Evolutionary conservation across 163 green algal genomes (phyloP), one percentile per base, ranked within the genome.

Genomic region (Volvox carteri): DNA sequence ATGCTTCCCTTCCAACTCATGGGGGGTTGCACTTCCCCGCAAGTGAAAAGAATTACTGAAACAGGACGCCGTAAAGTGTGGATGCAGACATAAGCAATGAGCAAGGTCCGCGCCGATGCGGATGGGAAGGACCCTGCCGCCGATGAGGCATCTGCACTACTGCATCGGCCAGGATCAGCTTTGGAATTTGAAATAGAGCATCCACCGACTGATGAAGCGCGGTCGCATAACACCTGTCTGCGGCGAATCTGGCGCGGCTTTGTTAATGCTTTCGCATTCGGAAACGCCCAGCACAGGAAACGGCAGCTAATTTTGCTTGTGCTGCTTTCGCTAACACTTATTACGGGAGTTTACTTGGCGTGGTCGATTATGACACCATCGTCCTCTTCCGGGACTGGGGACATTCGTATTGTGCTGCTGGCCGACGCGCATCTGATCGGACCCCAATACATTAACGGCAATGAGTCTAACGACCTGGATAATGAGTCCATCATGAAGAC

Each of bases 401-500:
- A 86, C 60, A 77, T 86, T 4, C 60, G 60, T 28, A 42, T 86
- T 9, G 78, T 62, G 14, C 60, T 77, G 30, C 81, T 78, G 12
- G 81, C 81, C 1, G 81, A 87, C 35, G 81, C 81, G 19, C 81
- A 87, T 28, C 67, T 87, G 2, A 80, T 87, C 37, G 81, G 81
- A 0, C 81, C 81, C 9, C 81, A 87, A 41, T 87, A 87, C 35
- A 33, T 72, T 50, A 68, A 48, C 48, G 60, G 81, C 23, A 39
- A 30, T 0, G 81, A 87, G 48, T 72, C 42, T 18, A 87, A 87
- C 30, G 81, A 87, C 25, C 65, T 87, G 30, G 81, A 87, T 35
- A 87, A 87, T 46, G 81, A 87, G n/a, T 73, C 46, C 33, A 87
- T 87, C 1, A 72, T 87, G 81, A 79, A 80, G 65, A 70, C 81